Evolutionary conservation across 2,329 filamentous ascomycete genomes (phyloP).

Genomic region (Calonectria pseudoturangicola): DNA sequence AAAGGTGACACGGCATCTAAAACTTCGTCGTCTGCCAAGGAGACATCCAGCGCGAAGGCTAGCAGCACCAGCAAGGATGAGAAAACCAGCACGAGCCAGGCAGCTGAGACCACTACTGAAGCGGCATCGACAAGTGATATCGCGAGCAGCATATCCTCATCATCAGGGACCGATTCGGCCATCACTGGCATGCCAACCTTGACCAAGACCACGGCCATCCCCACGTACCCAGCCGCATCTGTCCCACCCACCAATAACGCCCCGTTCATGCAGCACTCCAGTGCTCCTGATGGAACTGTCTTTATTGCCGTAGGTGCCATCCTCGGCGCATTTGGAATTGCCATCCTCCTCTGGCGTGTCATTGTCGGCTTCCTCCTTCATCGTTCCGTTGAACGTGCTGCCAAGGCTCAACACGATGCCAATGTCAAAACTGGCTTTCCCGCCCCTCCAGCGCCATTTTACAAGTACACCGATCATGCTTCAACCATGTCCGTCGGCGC

Average conservation of each 20-base stretch:
- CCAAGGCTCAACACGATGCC: conserved; percentile 81
- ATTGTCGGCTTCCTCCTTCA: conserved; percentile 94
- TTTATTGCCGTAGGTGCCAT: conserved; percentile 96
- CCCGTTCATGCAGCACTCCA: conserved; percentile 93
- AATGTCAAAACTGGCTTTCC: conserved; percentile 82
- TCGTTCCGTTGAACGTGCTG: conserved; percentile 90
- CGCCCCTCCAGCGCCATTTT: conserved; percentile 74
- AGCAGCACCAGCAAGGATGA: conserved; percentile 33
- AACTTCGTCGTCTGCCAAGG: conserved; percentile 41
- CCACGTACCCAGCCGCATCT: conserved; percentile 81
- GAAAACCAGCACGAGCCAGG: conserved; percentile 41
- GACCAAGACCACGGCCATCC: conserved; percentile 62
- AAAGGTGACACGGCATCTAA: conserved; percentile 23
- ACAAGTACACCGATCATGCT: conserved; percentile 77
- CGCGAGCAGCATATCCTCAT: conserved; percentile 42
- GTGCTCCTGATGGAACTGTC: conserved; percentile 91
- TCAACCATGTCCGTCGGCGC: conserved; percentile 71
- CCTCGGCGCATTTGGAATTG: conserved; percentile 86
- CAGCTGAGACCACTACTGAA: conserved; percentile 35
- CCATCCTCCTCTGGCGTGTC: conserved; percentile 90
- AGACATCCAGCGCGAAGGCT: conserved; percentile 38
- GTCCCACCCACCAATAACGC: conserved; percentile 90
- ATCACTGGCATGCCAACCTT: conserved; percentile 65
- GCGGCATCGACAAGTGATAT: conserved; percentile 43
- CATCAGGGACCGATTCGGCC: conserved; percentile 47